Evolutionary conservation across 2,329 filamentous ascomycete genomes (phyloP).

Genomic region (Diaporthe capsici): DNA sequence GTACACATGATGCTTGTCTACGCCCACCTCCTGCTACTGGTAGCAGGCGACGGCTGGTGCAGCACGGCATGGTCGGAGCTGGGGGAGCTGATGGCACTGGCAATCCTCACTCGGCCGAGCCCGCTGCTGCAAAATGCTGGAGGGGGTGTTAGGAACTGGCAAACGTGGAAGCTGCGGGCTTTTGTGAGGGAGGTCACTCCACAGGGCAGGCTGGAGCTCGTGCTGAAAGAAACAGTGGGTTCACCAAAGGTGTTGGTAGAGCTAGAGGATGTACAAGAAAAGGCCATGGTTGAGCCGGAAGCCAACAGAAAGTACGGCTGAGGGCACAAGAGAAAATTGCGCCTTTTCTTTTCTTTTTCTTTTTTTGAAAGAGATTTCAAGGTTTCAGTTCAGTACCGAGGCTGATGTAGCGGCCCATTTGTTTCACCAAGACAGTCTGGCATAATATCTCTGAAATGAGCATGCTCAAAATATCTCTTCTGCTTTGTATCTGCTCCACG

Average conservation of each 20-base stretch:
- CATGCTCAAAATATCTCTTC: no score
- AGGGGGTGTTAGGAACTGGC: not conserved
- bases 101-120: not conserved
- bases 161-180: not conserved
- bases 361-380: no score
- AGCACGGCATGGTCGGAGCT: conserved; percentile 13
- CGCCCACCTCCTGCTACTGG: not conserved
- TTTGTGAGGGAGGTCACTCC: not conserved
- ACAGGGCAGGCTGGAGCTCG: not conserved
- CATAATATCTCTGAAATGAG: no score
- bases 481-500: no score
- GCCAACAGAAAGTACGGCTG: not conserved
- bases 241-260: not conserved
- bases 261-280: not conserved
- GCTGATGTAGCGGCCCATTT: no score
- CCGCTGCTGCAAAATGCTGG: not conserved
- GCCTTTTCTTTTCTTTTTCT: no score
- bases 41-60: not conserved
- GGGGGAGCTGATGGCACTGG: not conserved
- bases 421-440: no score
- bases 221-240: not conserved
- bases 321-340: not conserved
- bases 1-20: conserved; percentile 15
- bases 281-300: not conserved
- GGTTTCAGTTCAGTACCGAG: no score